phyloP scores from a whole-genome alignment of 2,329 filamentous ascomycete species.

The Xylaria sp. region DNA sequence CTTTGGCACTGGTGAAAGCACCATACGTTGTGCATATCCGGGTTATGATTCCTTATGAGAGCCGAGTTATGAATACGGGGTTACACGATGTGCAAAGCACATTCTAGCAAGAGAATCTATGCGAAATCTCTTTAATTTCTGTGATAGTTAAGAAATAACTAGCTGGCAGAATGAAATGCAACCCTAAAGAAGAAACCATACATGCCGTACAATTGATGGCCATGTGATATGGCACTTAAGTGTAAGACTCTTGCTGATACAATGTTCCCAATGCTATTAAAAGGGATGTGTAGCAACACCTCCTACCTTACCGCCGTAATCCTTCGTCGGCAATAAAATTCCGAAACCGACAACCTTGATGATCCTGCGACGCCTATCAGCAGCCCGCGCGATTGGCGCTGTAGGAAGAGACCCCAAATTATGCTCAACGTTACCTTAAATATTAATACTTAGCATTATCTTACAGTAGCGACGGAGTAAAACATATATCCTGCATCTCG shows the following conservation, averaged over 20 bases:
- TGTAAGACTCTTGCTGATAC: not conserved
- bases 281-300: not conserved
- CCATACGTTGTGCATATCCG: not conserved
- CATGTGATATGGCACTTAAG: not conserved
- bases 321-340: not conserved
- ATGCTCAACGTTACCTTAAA: not conserved
- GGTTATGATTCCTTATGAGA: slow-evolving; percentile 15
- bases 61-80: slow-evolving; percentile 15
- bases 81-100: slow-evolving; percentile 15
- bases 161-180: slow-evolving; percentile 24
- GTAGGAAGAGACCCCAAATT: not conserved
- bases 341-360: not conserved
- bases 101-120: slow-evolving; percentile 13
- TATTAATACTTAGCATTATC: not conserved
- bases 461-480: not conserved
- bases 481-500: not conserved
- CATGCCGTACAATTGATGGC: not conserved
- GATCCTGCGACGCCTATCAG: not conserved
- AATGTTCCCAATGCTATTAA: not conserved
- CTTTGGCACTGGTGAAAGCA: not conserved
- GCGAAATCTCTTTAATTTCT: slow-evolving; percentile 1
- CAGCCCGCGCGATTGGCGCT: not conserved
- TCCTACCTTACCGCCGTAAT: not conserved
- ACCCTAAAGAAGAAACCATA: not conserved
- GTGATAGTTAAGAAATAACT: slow-evolving; percentile 6